phyloP scores from a whole-genome alignment of 164 flowering plant species.

The Vitis amurensis region DNA sequence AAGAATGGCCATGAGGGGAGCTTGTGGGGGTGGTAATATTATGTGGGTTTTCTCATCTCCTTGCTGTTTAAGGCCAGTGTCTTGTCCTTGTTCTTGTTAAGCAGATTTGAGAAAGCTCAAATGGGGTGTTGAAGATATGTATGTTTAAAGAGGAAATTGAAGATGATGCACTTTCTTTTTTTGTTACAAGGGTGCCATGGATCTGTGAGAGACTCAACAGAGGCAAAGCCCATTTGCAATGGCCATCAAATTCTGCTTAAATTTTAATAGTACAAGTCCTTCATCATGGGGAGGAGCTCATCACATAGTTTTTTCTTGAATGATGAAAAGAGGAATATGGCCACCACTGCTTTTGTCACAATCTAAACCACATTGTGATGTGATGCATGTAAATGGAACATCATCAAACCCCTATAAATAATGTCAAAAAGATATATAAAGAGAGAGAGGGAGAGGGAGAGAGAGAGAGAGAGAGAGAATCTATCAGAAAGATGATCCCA shows the following conservation, averaged over 20 bases:
- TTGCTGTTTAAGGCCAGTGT: too few relatives aligned
- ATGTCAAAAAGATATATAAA: constrained; percentile 2
- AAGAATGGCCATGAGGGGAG: background rate
- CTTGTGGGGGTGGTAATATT: background rate
- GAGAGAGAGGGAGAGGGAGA: background rate
- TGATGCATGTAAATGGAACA: constrained; percentile 16
- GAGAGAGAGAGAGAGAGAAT: background rate
- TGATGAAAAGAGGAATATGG: constrained; percentile 5
- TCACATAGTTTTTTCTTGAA: constrained; percentile 4
- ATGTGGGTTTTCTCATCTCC: too few relatives aligned
- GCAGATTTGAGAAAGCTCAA: background rate
- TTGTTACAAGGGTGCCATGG: constrained; percentile 10
- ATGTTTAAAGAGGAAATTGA: background rate
- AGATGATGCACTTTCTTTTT: constrained; percentile 3
- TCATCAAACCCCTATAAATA: constrained; percentile 9
- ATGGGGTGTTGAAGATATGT: background rate
- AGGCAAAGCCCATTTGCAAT: constrained; percentile 24
- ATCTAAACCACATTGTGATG: constrained; percentile 15
- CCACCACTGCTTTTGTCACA: background rate
- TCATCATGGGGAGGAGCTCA: constrained; percentile 15
- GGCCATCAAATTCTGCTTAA: constrained; percentile 33
- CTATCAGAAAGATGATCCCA: constrained; percentile 6
- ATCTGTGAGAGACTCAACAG: constrained; percentile 16
- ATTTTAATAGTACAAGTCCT: constrained; percentile 6
- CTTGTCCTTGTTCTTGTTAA: background rate